Evolutionary conservation across 2,329 filamentous ascomycete genomes (phyloP), one percentile per base, ranked within the genome.

Genomic region (Colletotrichum musicola): DNA sequence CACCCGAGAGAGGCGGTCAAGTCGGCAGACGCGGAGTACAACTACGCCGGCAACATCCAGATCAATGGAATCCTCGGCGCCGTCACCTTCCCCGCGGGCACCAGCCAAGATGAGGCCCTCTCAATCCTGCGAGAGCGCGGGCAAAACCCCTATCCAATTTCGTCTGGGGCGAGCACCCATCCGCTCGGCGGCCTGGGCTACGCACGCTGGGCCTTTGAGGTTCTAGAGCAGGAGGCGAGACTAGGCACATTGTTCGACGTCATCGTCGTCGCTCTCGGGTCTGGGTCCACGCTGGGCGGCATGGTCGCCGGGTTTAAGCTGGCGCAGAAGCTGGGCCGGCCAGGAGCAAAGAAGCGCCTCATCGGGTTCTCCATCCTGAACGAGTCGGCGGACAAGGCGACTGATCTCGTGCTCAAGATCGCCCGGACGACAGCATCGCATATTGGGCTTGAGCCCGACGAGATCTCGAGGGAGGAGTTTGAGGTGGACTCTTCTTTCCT

Each of bases 281-380:
- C 89, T 0, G 90, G 90, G 4, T 87, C 84, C 10, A 91, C 89
- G 1, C 83, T 90, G 75, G 89, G 87, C 1, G 90, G 90, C 4
- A 89, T 92, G 82, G 81, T 92, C 13, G 89, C 89, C 0, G 90
- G 90, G 0, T 90, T 91, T 75, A 90, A 89, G 78, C 77, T 89
- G n/a, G 77, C 84, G 4, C 81, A 88, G 75, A 75, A 75, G 62
- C 56, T 71, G 72, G 77, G 81, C 13, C 22, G 18, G 4, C 6
- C 49, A 4, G 22, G 22, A 14, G 13, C 44, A 13, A 14, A 5
- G 13, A 63, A 64, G 7, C 58, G 68, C 9, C 20, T 70, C 22
- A 4, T 70, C 27, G 68, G 68, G 6, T 62, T 63, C 47, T 68
- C 54, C 25, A 59, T 70, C 25, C 12, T 58, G 50, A 47, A n/a